These are phyloP conservation scores for Pisolithus albus DNA, from an alignment of 768 basidiomycete genomes.

Conservation along the genomic window DNA sequence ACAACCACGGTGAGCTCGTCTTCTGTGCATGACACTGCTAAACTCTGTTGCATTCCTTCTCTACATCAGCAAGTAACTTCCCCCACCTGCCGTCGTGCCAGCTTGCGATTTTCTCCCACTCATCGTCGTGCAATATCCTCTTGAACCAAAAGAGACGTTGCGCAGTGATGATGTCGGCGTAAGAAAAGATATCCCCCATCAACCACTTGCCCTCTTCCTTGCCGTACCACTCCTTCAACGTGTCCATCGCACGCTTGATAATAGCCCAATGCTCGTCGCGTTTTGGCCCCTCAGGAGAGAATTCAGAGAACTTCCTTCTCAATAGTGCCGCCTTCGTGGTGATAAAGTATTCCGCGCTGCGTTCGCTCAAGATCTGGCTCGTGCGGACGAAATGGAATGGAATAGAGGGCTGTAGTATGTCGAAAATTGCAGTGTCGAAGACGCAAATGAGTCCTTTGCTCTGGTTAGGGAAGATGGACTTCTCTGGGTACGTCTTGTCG, in stretches of 20 bases:
- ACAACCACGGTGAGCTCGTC: too few relatives aligned
- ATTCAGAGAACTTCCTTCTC: conserved; percentile 33
- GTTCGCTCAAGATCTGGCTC: conserved; percentile 24
- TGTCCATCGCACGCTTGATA: conserved; percentile 11
- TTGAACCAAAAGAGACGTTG: conserved; percentile 10
- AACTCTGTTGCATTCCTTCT: conserved; percentile 20
- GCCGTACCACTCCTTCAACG: conserved; percentile 16
- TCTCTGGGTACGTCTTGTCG: conserved; percentile 29
- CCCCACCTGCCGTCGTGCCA: conserved; percentile 24
- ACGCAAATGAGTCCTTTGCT: conserved; percentile 18
- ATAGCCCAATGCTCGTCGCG: conserved; percentile 24
- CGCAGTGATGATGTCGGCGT: conserved; percentile 26
- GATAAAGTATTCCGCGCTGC: conserved; percentile 34
- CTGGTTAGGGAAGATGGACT: conserved; percentile 19
- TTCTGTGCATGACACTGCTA: background rate
- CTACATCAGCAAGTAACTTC: conserved; percentile 16
- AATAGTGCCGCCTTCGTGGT: conserved; percentile 26
- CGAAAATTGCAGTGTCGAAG: conserved; percentile 7
- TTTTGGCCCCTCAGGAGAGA: conserved; percentile 30
- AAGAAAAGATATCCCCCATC: conserved; percentile 25
- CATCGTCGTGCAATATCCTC: conserved; percentile 15
- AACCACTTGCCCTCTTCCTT: conserved; percentile 21
- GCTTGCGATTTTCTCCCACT: conserved; percentile 21
- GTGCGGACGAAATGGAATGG: conserved; percentile 17
- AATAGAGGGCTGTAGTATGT: background rate